A percentile compares a stretch with the other conserved stretches of the same genome.
phyloP scores from a whole-genome alignment of 345 rosid species.

The Citrus maxima region DNA sequence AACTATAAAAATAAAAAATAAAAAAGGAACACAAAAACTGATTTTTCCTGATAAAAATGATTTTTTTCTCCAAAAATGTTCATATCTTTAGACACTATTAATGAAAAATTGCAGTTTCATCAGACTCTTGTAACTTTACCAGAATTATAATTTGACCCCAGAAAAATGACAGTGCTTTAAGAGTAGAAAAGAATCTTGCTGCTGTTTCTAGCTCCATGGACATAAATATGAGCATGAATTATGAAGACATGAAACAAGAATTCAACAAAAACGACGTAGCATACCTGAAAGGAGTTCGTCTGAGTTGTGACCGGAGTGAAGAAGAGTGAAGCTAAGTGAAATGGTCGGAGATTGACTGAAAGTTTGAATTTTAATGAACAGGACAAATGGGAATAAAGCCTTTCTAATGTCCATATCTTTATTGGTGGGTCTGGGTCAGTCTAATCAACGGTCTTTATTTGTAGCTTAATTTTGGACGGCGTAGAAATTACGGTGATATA shows the following conservation, averaged over 20 bases:
- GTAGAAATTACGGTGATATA: not conserved
- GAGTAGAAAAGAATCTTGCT: not conserved
- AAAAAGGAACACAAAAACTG: not conserved
- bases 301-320: not conserved
- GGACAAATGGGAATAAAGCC: constrained; percentile 3
- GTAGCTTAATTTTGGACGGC: not conserved
- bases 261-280: not conserved
- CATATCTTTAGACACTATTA: no score
- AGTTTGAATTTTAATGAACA: constrained; percentile 10
- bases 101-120: no score
- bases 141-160: not conserved
- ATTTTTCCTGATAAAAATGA: no score
- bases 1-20: not conserved
- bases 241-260: not conserved
- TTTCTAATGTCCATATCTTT: not conserved
- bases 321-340: constrained; percentile 2
- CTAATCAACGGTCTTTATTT: constrained; percentile 9
- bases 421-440: constrained; percentile 4
- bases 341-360: constrained; percentile 3
- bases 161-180: not conserved
- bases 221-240: not conserved
- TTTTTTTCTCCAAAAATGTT: not conserved
- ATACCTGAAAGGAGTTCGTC: not conserved
- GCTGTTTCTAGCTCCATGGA: not conserved
- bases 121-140: not conserved